Evolutionary conservation across 108 stramenopile species (phyloP), one percentile per base, ranked within the genome.

Genomic region (Conticribra guillardii): DNA sequence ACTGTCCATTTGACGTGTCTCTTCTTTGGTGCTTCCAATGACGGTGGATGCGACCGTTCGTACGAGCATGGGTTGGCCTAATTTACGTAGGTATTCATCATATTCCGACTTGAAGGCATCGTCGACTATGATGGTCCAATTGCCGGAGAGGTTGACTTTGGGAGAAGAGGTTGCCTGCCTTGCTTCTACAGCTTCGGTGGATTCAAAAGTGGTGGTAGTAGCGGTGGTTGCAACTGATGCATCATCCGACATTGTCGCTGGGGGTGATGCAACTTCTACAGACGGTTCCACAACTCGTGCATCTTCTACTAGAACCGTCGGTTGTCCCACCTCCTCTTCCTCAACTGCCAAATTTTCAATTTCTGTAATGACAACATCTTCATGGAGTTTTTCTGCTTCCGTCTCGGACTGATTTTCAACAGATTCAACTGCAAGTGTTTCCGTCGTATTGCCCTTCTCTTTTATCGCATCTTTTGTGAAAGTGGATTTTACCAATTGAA

Each of bases 41-140:
- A 93, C 84, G 11, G 73, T 69, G n/a, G 82, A 58, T 8, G 89
- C 89, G 26, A 93, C 79, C 31, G 86, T 81, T 21, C 92, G 82
- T 0, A 93, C 92, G 11, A 90, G 54, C 52, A 76, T 64, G 22
- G 92, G 92, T 68, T 93, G 92, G 8, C 89, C 92, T n/a, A 93
- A 70, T 46, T 71, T 49, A 26, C 74, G 79, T 8, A 93, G 79
- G 62, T 90, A 93, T 24, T 71, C 62, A 65, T 93, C 89, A 47
- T 93, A 93, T 32, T 90, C 70, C 2, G 80, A 62, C 49, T 84
- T 84, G 76, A 93, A 93, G 22, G 73, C 73, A 21, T 93, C 85
- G 24, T 84, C 74, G 30, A 88, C 84, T 26, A 90, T 63, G 4
- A 93, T 32, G 17, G 77, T 76, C 92, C 92, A 93, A 24, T 87